Evolutionary conservation across 768 basidiomycete genomes (phyloP).

Genomic region (Amanita pallidorosea): DNA sequence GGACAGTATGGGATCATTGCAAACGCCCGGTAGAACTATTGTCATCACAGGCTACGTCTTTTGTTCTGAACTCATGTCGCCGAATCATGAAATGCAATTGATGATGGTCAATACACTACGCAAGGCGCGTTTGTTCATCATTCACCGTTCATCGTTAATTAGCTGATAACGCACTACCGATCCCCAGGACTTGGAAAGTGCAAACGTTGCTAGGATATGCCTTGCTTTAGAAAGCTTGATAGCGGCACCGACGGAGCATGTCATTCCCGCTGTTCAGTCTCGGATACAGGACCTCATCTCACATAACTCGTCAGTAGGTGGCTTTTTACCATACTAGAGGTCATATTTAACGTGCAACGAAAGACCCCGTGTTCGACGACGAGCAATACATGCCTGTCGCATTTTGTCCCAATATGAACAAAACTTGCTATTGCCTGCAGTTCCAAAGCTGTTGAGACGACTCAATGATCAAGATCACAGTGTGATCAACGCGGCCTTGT

Average conservation of each 20-base stretch:
- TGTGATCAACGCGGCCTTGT: slow-evolving; percentile 37
- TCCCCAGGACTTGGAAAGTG: slow-evolving; percentile 60
- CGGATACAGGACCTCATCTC: slow-evolving; percentile 56
- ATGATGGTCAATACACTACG: slow-evolving; percentile 84
- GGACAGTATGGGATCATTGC: not conserved
- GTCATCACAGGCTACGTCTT: slow-evolving; percentile 60
- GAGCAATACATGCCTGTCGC: slow-evolving; percentile 49
- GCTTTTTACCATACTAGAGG: slow-evolving; percentile 6
- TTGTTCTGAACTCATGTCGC: slow-evolving; percentile 63
- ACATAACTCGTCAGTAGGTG: slow-evolving; percentile 63
- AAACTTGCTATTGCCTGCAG: slow-evolving; percentile 33
- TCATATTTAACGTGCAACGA: slow-evolving; percentile 6
- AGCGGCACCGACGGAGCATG: slow-evolving; percentile 47
- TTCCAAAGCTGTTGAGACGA: slow-evolving; percentile 25
- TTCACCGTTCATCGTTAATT: not conserved
- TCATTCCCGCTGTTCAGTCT: slow-evolving; percentile 66
- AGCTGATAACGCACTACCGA: not conserved
- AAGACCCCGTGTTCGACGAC: slow-evolving; percentile 50
- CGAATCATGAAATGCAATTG: slow-evolving; percentile 57
- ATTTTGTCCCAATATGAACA: slow-evolving; percentile 36
- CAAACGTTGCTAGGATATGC: slow-evolving; percentile 43
- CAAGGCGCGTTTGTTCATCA: slow-evolving; percentile 38
- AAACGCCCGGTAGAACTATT: not conserved
- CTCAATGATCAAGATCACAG: slow-evolving; percentile 30
- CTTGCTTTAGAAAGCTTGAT: slow-evolving; percentile 66